Conservation (phyloP, 371 early-diverging fungal species). For the Syncephalastrum contaminatum region DNA sequence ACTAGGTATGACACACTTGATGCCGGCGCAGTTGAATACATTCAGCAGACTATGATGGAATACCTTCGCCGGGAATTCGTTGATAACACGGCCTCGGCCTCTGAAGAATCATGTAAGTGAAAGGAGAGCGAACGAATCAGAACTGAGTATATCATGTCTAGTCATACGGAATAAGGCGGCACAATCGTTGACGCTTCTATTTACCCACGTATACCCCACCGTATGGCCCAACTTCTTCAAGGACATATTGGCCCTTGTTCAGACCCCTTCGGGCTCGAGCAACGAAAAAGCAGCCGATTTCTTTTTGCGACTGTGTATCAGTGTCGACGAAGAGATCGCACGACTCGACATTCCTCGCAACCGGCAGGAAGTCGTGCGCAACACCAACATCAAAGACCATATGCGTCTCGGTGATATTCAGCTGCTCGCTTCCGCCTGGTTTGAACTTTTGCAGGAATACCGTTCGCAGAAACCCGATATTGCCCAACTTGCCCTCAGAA, state of each 20-base stretch:
- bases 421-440: slow-evolving; percentile 77
- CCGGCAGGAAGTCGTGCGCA: slow-evolving; percentile 71
- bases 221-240: slow-evolving; percentile 88
- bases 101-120: slow-evolving; percentile 56
- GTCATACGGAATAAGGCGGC: slow-evolving; percentile 87
- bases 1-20: slow-evolving; percentile 57
- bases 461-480: slow-evolving; percentile 52
- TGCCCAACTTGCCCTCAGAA: slow-evolving; percentile 62
- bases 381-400: slow-evolving; percentile 84
- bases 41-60: slow-evolving; percentile 72
- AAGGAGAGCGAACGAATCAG: not conserved
- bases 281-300: slow-evolving; percentile 73
- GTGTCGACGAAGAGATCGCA: slow-evolving; percentile 92
- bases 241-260: slow-evolving; percentile 74
- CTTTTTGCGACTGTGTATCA: slow-evolving; percentile 75
- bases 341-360: slow-evolving; percentile 72
- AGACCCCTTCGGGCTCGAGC: slow-evolving; percentile 34
- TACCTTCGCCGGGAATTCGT: slow-evolving; percentile 68
- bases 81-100: slow-evolving; percentile 44
- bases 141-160: slow-evolving; percentile 15
- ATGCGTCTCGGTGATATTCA: slow-evolving; percentile 88
- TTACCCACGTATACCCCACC: slow-evolving; percentile 79
- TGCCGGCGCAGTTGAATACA: slow-evolving; percentile 52
- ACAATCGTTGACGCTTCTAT: slow-evolving; percentile 82
- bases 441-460: slow-evolving; percentile 61